Conservation (phyloP, 2,329 filamentous ascomycete species). For the Colletotrichum navitas region DNA sequence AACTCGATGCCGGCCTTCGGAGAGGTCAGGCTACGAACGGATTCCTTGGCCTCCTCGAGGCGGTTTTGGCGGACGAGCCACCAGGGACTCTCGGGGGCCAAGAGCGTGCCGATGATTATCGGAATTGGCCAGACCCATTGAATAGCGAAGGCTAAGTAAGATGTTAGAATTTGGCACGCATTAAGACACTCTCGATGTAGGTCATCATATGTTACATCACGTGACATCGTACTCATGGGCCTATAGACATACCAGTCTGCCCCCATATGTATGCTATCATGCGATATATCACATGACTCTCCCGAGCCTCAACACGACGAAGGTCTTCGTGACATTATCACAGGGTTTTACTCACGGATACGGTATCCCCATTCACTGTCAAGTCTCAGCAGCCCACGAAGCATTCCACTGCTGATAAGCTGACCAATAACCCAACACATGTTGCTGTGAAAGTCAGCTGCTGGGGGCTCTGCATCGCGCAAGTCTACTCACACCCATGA, state of each 20-base stretch:
- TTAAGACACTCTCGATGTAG: too few species aligned
- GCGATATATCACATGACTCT: too few species aligned
- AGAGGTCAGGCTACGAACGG: conserved; percentile 30
- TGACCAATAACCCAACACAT: conserved; percentile 59
- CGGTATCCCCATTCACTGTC: conserved; percentile 58
- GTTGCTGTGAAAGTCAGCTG: conserved; percentile 45
- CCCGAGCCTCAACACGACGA: too few species aligned
- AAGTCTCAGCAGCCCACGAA: conserved; percentile 50
- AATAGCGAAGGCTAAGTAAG: conserved; percentile 49
- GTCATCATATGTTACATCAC: too few species aligned
- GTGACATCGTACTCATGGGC: too few species aligned
- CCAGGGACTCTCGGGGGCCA: conserved; percentile 47
- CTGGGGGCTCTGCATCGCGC: conserved; percentile 19
- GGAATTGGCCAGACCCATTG: conserved; percentile 45
- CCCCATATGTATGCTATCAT: too few species aligned
- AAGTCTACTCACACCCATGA: conserved; percentile 48
- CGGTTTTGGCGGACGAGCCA: conserved; percentile 46
- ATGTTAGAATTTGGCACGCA: not conserved
- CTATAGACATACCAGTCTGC: too few species aligned
- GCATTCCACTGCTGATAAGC: conserved; percentile 52
- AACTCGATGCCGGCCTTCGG: conserved; percentile 44
- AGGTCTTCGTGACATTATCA: too few species aligned
- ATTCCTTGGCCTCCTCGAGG: conserved; percentile 43
- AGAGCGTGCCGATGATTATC: conserved; percentile 41
- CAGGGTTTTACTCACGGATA: conserved; percentile 44